Evolutionary conservation across 352 stramenopile genomes (phyloP).

Genomic region (Pythium diclinum): DNA sequence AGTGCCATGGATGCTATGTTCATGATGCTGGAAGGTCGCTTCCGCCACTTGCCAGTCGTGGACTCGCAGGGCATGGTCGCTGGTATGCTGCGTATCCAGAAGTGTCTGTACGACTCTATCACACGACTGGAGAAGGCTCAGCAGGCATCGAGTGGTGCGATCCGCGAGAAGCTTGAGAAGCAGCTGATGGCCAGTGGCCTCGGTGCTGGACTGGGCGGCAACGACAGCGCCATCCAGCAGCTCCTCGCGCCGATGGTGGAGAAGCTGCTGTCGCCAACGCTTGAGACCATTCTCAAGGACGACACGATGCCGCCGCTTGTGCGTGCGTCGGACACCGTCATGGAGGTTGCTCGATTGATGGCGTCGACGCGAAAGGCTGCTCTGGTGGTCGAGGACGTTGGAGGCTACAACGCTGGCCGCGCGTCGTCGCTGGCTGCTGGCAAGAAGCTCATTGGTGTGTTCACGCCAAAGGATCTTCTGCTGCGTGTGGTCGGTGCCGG

Average conservation of each 20-base stretch:
- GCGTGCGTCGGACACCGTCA: conserved; percentile 68
- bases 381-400: conserved; percentile 68
- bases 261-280: conserved; percentile 79
- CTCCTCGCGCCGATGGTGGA: conserved; percentile 82
- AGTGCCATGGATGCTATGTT: conserved; percentile 91
- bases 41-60: conserved; percentile 96
- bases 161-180: conserved; percentile 76
- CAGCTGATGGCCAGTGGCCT: conserved; percentile 61
- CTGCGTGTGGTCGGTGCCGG: conserved; percentile 92
- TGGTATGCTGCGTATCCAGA: conserved; percentile 97
- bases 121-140: conserved; percentile 93
- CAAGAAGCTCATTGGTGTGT: conserved; percentile 93
- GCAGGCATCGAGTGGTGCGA: conserved; percentile 63
- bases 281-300: conserved; percentile 79
- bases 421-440: conserved; percentile 38
- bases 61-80: conserved; percentile 88
- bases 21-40: conserved; percentile 90
- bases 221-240: conserved; percentile 64
- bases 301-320: conserved; percentile 78
- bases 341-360: conserved; percentile 87
- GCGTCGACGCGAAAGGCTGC: conserved; percentile 76
- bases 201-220: conserved; percentile 45
- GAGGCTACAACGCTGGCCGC: conserved; percentile 9
- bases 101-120: conserved; percentile 98
- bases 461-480: conserved; percentile 98